These are phyloP conservation scores for Lumnitzera littorea DNA, from an alignment of 345 rosid genomes.

Conservation along the genomic window DNA sequence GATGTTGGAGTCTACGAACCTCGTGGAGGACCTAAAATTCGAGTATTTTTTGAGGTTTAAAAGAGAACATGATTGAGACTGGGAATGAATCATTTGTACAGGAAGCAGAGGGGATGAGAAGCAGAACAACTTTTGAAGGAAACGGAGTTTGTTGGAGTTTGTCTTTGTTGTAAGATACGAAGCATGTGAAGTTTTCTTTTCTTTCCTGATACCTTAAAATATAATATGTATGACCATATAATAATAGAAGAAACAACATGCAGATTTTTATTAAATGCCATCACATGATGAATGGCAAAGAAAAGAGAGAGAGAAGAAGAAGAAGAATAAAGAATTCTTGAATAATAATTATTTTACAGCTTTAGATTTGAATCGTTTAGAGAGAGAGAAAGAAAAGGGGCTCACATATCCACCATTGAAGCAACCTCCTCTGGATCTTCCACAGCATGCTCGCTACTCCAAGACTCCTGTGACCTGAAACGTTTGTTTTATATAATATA, in stretches of 20 bases:
- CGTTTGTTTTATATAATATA: neutral
- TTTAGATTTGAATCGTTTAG: neutral
- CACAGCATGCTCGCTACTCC: slow-evolving; percentile 52
- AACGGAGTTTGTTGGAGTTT: neutral
- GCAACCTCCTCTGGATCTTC: slow-evolving; percentile 67
- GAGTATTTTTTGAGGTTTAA: neutral
- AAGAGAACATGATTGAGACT: too few relatives aligned
- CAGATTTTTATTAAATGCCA: neutral
- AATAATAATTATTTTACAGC: neutral
- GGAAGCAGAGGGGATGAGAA: too few relatives aligned
- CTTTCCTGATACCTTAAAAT: too few relatives aligned
- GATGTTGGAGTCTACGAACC: too few relatives aligned
- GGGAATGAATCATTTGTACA: too few relatives aligned
- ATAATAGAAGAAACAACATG: neutral
- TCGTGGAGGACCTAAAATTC: neutral
- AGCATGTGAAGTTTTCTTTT: neutral
- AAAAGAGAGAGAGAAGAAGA: too few relatives aligned
- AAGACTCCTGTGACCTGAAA: slow-evolving; percentile 12
- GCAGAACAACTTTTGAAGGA: neutral
- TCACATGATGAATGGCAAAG: slow-evolving; percentile 6
- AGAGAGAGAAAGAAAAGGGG: slow-evolving; percentile 8
- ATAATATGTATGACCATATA: neutral
- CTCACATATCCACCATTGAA: slow-evolving; percentile 76
- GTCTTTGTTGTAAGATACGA: neutral
- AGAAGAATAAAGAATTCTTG: too few relatives aligned